Conservation (phyloP, 176 grass and related monocot genomes). For the Avena insularis region DNA sequence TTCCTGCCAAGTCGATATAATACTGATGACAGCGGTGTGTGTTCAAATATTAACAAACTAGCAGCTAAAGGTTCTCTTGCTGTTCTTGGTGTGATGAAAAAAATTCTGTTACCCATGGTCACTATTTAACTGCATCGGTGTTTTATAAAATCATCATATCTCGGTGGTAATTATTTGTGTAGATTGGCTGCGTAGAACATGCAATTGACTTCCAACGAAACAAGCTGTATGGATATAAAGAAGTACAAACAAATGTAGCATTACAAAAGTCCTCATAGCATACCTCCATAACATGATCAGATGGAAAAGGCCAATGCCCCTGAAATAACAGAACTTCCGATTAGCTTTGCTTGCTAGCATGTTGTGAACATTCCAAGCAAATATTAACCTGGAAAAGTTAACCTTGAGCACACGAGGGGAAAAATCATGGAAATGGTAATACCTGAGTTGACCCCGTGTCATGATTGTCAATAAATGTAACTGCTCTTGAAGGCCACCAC, state of each 20-base stretch:
- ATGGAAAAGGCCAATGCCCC: slow-evolving; percentile 97
- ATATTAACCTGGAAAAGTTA: slow-evolving; percentile 12
- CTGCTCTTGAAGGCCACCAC: slow-evolving; percentile 97
- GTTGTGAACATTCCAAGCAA: background rate
- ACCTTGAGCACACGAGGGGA: background rate
- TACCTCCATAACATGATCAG: slow-evolving; percentile 95
- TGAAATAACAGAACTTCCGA: slow-evolving; percentile 50
- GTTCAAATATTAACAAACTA: slow-evolving; percentile 13
- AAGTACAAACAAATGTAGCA: background rate
- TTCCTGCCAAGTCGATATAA: background rate
- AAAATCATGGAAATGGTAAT: slow-evolving; percentile 28
- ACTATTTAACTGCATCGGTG: background rate
- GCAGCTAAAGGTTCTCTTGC: background rate
- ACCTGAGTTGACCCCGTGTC: slow-evolving; percentile 98
- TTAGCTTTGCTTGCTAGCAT: slow-evolving; percentile 21
- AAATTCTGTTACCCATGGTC: too few species aligned
- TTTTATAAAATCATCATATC: background rate
- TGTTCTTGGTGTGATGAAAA: background rate
- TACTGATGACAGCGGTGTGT: background rate
- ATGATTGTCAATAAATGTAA: slow-evolving; percentile 97
- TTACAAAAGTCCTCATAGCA: slow-evolving; percentile 7
- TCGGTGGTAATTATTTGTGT: background rate
- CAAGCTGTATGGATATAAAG: background rate
- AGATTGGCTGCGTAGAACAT: background rate
- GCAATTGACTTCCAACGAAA: slow-evolving; percentile 12